Evolutionary conservation across 257 asterid species (phyloP), one percentile per base, ranked within the genome.

Genomic region (Capsicum pubescens): DNA sequence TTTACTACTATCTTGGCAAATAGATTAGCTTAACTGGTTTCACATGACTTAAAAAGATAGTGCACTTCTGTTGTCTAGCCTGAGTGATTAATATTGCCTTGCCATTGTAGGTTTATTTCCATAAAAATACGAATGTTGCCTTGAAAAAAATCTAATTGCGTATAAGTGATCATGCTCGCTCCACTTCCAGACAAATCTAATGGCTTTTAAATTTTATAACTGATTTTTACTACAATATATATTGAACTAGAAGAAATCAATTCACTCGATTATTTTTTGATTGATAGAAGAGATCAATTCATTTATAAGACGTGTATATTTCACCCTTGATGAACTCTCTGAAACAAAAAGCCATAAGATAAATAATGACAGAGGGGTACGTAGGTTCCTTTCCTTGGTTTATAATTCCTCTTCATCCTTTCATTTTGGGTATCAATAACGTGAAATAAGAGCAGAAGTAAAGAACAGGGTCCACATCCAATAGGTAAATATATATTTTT

Each of bases 191-290:
- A 46, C 36, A 44, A 70, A 44, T 44, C 36, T 71, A 71, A 44
- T 44, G 57, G 57, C 44, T 26, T 9, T n/a, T 9, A 17, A 9
- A 46, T 39, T 26, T 32, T 39, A 9, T 39, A 39, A 16, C 32
- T 39, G 15, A 39, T 39, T 69, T 16, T 39, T 16, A 69, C n/a
- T 15, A 39, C 26, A 67, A 39, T 8, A 15, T 8, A 44, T 71
- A 36, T 71, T 71, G 35, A 71, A 44, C 58, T 71, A 71, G 79
- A 71, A n/a, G 79, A 44, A 70, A 71, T 71, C 79, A 44, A 42
- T 71, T 44, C 36, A 44, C 79, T 17, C 10, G 52, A 26, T 39
- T 17, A 26, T 26, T 17, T 70, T 42, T 42, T 42, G 13, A 68
- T 39, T 3, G 14, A 36, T 69, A 16, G 56, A 70, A 70, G 35